phyloP scores from a whole-genome alignment of 75 land plant species.

The Adiantum capillusveneris region DNA sequence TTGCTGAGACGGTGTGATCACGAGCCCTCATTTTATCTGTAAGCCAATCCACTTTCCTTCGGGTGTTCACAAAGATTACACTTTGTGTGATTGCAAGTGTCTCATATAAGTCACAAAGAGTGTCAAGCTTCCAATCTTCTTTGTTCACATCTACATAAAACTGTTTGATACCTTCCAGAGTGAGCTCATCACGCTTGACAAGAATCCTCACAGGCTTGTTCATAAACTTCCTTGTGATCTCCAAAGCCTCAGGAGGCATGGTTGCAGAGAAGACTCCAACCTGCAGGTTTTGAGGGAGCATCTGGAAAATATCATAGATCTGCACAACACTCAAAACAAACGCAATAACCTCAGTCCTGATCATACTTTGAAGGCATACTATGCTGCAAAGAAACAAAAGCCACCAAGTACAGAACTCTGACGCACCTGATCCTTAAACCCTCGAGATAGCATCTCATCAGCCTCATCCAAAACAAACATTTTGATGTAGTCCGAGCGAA shows the following conservation, averaged over 20 bases:
- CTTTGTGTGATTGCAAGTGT: constrained; percentile 60
- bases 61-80: constrained; percentile 62
- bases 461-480: constrained; percentile 72
- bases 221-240: constrained; percentile 56
- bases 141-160: constrained; percentile 43
- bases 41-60: constrained; percentile 62
- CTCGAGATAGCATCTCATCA: constrained; percentile 82
- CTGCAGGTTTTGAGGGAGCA: constrained; percentile 46
- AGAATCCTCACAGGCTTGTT: constrained; percentile 55
- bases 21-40: constrained; percentile 32
- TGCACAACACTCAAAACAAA: constrained; percentile 7
- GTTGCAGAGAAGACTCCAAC: constrained; percentile 73
- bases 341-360: no score
- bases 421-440: constrained; percentile 71
- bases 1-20: constrained; percentile 38
- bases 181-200: constrained; percentile 56
- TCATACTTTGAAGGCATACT: no score
- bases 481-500: constrained; percentile 43
- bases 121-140: constrained; percentile 54
- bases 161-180: constrained; percentile 52
- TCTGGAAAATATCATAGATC: constrained; percentile 56
- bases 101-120: constrained; percentile 50
- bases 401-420: not conserved
- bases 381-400: no score
- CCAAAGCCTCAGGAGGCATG: constrained; percentile 57